A percentile compares a stretch with the other conserved stretches of the same genome.
phyloP scores from a whole-genome alignment of 805 yeast species.

The Candida endomychidarum region DNA sequence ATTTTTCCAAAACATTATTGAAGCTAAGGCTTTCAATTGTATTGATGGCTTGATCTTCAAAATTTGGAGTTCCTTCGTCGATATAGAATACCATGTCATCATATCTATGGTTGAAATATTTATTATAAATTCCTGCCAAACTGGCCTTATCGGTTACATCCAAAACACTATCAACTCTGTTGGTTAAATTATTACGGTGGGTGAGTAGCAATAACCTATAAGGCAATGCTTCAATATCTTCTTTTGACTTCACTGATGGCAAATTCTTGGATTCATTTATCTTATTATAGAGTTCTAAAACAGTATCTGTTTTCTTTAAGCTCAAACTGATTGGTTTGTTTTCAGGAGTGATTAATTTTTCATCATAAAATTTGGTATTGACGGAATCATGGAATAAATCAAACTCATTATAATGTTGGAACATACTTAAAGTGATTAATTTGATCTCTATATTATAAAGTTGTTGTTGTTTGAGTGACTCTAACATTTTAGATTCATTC shows the following conservation, averaged over 20 bases:
- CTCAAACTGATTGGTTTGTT: conserved; percentile 51
- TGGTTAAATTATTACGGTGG: conserved; percentile 68
- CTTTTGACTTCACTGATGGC: conserved; percentile 4
- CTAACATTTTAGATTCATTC: conserved; percentile 53
- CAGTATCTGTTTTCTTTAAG: conserved; percentile 56
- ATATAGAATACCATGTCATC: conserved; percentile 59
- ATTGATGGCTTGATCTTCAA: background rate
- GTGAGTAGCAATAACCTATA: conserved; percentile 66
- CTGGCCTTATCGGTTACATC: conserved; percentile 25
- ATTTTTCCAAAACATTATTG: conserved; percentile 17
- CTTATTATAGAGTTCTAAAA: conserved; percentile 47
- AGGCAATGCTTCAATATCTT: conserved; percentile 19
- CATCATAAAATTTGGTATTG: conserved; percentile 43
- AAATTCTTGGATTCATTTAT: conserved; percentile 11
- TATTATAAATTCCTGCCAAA: conserved; percentile 52
- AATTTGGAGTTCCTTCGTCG: conserved; percentile 45
- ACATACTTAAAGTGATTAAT: conserved; percentile 53
- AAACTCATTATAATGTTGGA: conserved; percentile 65
- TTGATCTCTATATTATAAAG: conserved; percentile 47
- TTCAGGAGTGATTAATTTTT: conserved; percentile 30
- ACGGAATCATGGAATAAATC: conserved; percentile 71
- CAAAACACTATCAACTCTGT: conserved; percentile 51
- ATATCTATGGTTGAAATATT: conserved; percentile 46
- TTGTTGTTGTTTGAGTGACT: conserved; percentile 65
- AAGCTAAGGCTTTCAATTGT: conserved; percentile 24